Evolutionary conservation across 2,329 filamentous ascomycete species (phyloP).

Genomic region (Claviceps citrina): DNA sequence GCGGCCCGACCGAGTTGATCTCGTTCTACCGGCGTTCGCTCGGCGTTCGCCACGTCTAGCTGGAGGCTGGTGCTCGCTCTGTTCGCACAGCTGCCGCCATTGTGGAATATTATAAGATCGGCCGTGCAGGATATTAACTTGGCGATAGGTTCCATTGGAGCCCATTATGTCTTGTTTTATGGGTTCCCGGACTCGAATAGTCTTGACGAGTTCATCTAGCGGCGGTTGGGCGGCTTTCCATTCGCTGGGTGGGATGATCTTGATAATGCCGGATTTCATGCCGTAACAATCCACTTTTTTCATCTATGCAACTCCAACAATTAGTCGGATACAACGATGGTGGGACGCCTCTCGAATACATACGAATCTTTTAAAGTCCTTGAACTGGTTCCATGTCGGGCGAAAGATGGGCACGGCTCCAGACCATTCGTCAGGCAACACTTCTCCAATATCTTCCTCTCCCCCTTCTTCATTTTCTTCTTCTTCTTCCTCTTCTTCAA

Average conservation of each 20-base stretch:
- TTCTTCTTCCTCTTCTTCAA: slow-evolving; percentile 9
- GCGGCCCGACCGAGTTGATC: slow-evolving; percentile 26
- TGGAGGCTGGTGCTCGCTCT: slow-evolving; percentile 89
- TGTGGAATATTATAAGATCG: slow-evolving; percentile 92
- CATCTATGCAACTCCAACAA: slow-evolving; percentile 30
- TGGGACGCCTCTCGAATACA: slow-evolving; percentile 16
- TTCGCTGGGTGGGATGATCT: slow-evolving; percentile 84
- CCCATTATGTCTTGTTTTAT: slow-evolving; percentile 98
- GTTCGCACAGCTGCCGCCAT: slow-evolving; percentile 85
- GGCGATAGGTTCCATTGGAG: slow-evolving; percentile 84
- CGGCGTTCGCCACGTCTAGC: slow-evolving; percentile 74
- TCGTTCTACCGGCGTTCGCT: slow-evolving; percentile 40
- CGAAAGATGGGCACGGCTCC: slow-evolving; percentile 87
- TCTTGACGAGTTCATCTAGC: slow-evolving; percentile 75
- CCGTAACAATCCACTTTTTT: slow-evolving; percentile 82
- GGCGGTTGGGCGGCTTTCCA: slow-evolving; percentile 72
- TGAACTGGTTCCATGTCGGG: slow-evolving; percentile 89
- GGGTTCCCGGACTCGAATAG: slow-evolving; percentile 84
- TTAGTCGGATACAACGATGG: slow-evolving; percentile 13
- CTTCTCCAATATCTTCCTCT: slow-evolving; percentile 56
- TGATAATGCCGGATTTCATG: slow-evolving; percentile 95
- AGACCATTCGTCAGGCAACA: slow-evolving; percentile 78
- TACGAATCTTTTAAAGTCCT: slow-evolving; percentile 84
- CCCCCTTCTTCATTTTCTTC: slow-evolving; percentile 15
- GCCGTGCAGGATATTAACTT: slow-evolving; percentile 93